phyloP scores from a whole-genome alignment of 345 rosid species.

The Leavenworthia alabamica region DNA sequence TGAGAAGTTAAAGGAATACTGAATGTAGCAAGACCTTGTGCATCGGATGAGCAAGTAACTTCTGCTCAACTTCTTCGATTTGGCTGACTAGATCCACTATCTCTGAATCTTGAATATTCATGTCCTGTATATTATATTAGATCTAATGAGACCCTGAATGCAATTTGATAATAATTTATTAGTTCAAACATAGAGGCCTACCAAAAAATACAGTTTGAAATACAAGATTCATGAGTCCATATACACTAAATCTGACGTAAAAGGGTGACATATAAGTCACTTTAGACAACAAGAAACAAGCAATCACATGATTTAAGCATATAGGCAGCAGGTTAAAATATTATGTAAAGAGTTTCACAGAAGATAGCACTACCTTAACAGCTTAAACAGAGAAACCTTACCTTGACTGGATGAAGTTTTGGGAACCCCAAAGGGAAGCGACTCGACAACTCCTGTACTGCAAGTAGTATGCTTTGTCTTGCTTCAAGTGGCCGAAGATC shows the following conservation, averaged over 20 bases:
- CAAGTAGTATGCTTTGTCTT: slow-evolving; percentile 88
- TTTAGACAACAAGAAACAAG: neutral
- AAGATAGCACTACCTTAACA: neutral
- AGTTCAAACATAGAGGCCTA: too few species aligned
- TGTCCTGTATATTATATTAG: slow-evolving; percentile 54
- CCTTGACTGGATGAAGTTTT: slow-evolving; percentile 94
- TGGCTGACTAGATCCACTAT: slow-evolving; percentile 73
- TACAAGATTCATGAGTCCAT: neutral
- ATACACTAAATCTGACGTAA: neutral
- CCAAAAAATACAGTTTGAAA: too few species aligned
- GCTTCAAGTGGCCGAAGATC: slow-evolving; percentile 93
- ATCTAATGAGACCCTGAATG: neutral
- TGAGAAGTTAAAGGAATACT: neutral
- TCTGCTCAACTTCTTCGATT: slow-evolving; percentile 77
- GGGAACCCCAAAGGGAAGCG: slow-evolving; percentile 92
- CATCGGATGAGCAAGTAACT: slow-evolving; percentile 75
- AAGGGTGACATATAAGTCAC: neutral
- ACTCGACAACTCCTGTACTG: slow-evolving; percentile 70
- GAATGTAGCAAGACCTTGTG: slow-evolving; percentile 58
- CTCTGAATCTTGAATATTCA: slow-evolving; percentile 89
- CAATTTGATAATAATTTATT: too few species aligned
- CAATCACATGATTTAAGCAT: slow-evolving; percentile 6
- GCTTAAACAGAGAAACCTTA: slow-evolving; percentile 36
- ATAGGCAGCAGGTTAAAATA: neutral
- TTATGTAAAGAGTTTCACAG: too few species aligned